Evolutionary conservation across 2,329 filamentous ascomycete genomes (phyloP), one percentile per base, ranked within the genome.

Genomic region (Botrytis pseudocinerea): DNA sequence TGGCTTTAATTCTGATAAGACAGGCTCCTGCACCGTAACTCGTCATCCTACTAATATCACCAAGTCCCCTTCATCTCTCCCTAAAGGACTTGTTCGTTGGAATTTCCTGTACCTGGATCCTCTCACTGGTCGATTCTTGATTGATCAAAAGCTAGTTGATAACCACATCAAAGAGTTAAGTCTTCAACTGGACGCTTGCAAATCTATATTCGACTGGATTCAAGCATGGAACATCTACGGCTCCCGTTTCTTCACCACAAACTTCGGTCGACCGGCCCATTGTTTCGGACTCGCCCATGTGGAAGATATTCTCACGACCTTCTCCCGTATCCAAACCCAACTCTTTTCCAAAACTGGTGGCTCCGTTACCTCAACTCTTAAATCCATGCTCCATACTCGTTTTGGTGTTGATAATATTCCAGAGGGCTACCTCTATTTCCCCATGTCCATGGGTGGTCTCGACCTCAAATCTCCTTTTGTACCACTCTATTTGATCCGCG

Each of bases 201-300:
- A 84, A 68, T 87, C 85, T 73, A 81, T 89, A 25, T 87, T 90
- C 75, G 83, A 86, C 54, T 90, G 87, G 83, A 84, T 90, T 9
- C 85, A 89, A 74, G 87, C 86, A 2, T 90, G 87, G 84, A 90
- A 90, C 76, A 84, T 83, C 64, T 89, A 89, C 78, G 84, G 87
- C 48, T 83, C 82, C 22, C 83, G 85, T 2, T 90, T 89, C 79
- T 88, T 90, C 77, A 82, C 82, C 71, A 86, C 85, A 75, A 89
- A 89, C 76, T 89, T 89, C 75, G 87, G 85, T 14, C 84, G 84
- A 71, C 84, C 87, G 4, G 84, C 86, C 46, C 82, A 85, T 70
- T 87, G 85, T 75, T 87, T 88, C 73, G 86, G 86, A 2, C 83
- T 83, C 28, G 80, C 82, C 44, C 87, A 89, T 77, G 84, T 89